These are phyloP conservation scores for Rhododendron mucronatum DNA, from an alignment of 148 eudicot genomes.

Conservation along the genomic window DNA sequence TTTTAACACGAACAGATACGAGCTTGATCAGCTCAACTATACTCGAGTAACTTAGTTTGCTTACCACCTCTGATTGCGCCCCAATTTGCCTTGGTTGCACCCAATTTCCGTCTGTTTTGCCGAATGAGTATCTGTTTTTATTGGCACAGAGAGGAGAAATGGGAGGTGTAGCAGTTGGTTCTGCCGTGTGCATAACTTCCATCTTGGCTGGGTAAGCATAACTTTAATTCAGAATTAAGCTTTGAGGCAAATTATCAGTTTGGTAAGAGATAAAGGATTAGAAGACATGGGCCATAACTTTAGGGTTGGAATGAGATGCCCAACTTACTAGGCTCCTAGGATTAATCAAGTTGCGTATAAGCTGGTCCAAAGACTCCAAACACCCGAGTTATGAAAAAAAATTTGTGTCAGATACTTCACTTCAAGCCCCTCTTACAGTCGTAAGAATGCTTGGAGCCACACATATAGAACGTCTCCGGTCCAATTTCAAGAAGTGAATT, in stretches of 20 bases:
- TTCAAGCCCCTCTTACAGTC: no score
- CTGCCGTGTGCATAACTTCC: slow-evolving; percentile 75
- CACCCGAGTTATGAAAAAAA: no score
- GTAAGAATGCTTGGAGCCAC: not conserved
- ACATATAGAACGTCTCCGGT: no score
- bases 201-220: slow-evolving; percentile 60
- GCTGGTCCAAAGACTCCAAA: no score
- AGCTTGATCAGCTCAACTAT: not conserved
- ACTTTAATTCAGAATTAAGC: not conserved
- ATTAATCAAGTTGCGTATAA: no score
- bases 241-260: not conserved
- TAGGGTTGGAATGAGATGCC: not conserved
- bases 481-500: no score
- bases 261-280: not conserved
- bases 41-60: not conserved
- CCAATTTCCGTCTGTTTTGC: not conserved
- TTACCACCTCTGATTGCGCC: not conserved
- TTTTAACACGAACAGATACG: no score
- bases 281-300: not conserved
- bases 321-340: no score
- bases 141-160: slow-evolving; percentile 46
- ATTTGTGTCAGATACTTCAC: no score
- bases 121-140: not conserved
- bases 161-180: slow-evolving; percentile 73
- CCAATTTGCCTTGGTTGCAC: no score